These are phyloP conservation scores for Vinca minor DNA, from an alignment of 257 asterid species.

Conservation along the genomic window DNA sequence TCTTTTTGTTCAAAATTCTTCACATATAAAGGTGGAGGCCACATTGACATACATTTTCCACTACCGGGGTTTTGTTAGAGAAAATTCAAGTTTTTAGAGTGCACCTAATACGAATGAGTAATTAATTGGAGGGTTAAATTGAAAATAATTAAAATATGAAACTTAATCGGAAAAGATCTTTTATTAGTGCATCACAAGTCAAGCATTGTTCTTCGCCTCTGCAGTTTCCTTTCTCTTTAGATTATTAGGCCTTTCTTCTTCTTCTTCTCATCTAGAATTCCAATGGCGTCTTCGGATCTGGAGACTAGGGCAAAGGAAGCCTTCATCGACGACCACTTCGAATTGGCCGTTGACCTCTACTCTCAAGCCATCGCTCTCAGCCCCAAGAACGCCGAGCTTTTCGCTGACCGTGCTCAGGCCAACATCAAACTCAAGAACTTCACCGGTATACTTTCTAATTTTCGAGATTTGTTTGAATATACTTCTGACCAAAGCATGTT, in stretches of 20 bases:
- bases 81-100: too few relatives aligned
- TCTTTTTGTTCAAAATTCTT: too few relatives aligned
- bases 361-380: constrained; percentile 62
- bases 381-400: constrained; percentile 73
- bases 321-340: constrained; percentile 94
- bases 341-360: constrained; percentile 92
- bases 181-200: neutral
- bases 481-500: too few relatives aligned
- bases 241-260: constrained; percentile 4
- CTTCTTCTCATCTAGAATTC: constrained; percentile 14
- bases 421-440: constrained; percentile 68
- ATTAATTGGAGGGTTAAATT: too few relatives aligned
- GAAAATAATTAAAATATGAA: too few relatives aligned
- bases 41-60: too few relatives aligned
- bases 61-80: too few relatives aligned
- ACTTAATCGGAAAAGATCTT: too few relatives aligned
- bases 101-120: too few relatives aligned
- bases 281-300: constrained; percentile 89
- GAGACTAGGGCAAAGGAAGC: constrained; percentile 81
- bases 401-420: constrained; percentile 93
- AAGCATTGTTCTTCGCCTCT: neutral
- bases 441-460: constrained; percentile 39
- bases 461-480: too few relatives aligned
- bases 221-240: neutral
- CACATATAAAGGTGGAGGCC: too few relatives aligned